Percentiles rank a stretch among this genome's conserved stretches.
phyloP scores from a whole-genome alignment of 2,329 filamentous ascomycete species.

The Rutstroemia sydowiana region DNA sequence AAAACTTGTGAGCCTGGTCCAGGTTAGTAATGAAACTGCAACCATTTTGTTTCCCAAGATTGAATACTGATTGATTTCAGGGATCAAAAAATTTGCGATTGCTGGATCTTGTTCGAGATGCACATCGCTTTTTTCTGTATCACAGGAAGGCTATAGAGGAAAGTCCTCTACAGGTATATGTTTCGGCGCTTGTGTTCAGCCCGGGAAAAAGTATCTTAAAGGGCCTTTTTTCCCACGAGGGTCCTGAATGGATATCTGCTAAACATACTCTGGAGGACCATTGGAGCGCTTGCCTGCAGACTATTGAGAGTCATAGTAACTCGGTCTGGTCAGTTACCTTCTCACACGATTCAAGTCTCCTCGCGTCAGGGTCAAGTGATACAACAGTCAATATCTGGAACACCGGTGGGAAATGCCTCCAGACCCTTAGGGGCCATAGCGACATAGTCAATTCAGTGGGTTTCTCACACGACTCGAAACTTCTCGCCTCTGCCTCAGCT shows the following conservation, averaged over 20 bases:
- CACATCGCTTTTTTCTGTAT: not conserved
- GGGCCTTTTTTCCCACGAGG: not conserved
- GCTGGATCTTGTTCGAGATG: not conserved
- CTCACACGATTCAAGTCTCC: not conserved
- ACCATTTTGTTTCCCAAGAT: not conserved
- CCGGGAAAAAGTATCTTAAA: not conserved
- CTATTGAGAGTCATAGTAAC: not conserved
- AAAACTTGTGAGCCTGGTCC: not conserved
- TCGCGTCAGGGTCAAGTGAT: not conserved
- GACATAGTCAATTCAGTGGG: not conserved
- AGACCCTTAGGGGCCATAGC: constrained; percentile 13
- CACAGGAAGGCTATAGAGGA: not conserved
- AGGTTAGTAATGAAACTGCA: not conserved
- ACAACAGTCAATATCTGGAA: constrained; percentile 9
- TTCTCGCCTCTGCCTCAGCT: not conserved
- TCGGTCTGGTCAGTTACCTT: not conserved
- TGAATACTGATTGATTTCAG: not conserved
- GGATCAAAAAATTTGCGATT: not conserved
- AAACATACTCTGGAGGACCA: not conserved
- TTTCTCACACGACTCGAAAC: not conserved
- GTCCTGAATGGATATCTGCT: not conserved
- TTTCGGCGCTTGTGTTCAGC: not conserved
- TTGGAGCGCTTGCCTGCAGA: not conserved
- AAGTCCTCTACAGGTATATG: not conserved
- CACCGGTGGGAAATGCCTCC: constrained; percentile 6